Conservation (phyloP, 495 filamentous ascomycete genomes). For the Penicillium steckii region DNA sequence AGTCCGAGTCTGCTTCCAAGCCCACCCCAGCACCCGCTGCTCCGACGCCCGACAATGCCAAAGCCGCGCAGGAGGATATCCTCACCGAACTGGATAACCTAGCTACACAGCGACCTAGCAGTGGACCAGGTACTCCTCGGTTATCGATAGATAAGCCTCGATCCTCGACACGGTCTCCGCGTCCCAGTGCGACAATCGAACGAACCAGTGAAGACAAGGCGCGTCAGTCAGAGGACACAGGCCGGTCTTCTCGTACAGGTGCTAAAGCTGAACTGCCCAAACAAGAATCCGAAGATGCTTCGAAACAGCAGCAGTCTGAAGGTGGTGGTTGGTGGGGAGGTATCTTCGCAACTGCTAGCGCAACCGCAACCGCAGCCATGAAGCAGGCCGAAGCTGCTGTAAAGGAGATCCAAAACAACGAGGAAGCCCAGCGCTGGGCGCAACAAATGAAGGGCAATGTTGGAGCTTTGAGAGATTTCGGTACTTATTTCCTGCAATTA, state of each 20-base stretch:
- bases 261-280: slow-evolving; percentile 45
- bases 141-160: slow-evolving; percentile 56
- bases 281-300: slow-evolving; percentile 26
- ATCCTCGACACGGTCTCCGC: slow-evolving; percentile 53
- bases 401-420: slow-evolving; percentile 92
- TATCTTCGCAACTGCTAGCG: slow-evolving; percentile 62
- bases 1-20: slow-evolving; percentile 38
- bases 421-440: slow-evolving; percentile 95
- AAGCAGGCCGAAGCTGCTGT: slow-evolving; percentile 93
- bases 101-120: slow-evolving; percentile 61
- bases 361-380: slow-evolving; percentile 72
- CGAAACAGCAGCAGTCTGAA: slow-evolving; percentile 37
- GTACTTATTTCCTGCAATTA: slow-evolving; percentile 48
- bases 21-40: slow-evolving; percentile 30
- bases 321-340: slow-evolving; percentile 89
- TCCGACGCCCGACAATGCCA: slow-evolving; percentile 33
- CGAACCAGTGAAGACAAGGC: slow-evolving; percentile 61
- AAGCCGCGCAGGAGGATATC: slow-evolving; percentile 59
- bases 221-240: slow-evolving; percentile 74
- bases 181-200: slow-evolving; percentile 57
- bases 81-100: slow-evolving; percentile 85
- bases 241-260: slow-evolving; percentile 60
- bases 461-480: slow-evolving; percentile 72
- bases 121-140: slow-evolving; percentile 81
- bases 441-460: slow-evolving; percentile 93